Evolutionary conservation across 2,329 filamentous ascomycete genomes (phyloP).

Genomic region (Diaporthe helianthi): DNA sequence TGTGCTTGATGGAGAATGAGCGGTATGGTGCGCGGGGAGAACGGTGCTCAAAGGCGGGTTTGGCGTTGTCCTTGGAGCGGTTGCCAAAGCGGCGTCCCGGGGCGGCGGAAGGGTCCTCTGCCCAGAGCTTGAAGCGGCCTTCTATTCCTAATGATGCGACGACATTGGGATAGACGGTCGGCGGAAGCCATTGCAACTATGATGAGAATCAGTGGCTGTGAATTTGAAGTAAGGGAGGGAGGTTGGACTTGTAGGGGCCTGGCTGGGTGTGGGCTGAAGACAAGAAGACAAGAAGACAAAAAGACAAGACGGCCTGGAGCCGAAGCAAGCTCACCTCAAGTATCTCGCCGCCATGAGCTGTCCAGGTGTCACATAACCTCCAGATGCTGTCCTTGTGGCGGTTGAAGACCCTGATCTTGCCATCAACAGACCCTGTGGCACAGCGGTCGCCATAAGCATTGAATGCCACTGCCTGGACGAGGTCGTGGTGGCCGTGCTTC

Average conservation of each 20-base stretch:
- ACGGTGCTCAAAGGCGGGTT: conserved; percentile 62
- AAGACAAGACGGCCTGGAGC: no score
- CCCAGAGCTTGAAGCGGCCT: conserved; percentile 90
- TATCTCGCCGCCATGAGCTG: conserved; percentile 88
- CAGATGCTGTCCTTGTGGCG: conserved; percentile 79
- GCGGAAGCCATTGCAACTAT: conserved; percentile 91
- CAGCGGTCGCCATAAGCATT: conserved; percentile 93
- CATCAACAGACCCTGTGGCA: conserved; percentile 89
- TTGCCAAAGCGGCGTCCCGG: conserved; percentile 82
- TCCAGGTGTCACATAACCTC: conserved; percentile 86
- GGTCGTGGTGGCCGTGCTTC: conserved; percentile 77
- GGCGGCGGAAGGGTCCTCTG: conserved; percentile 83
- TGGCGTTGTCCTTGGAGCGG: conserved; percentile 55
- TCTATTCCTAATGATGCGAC: conserved; percentile 89
- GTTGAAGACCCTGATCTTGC: conserved; percentile 91
- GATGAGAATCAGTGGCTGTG: conserved; percentile 36
- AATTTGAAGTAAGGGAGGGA: background rate
- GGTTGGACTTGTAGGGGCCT: no score
- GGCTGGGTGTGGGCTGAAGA: no score
- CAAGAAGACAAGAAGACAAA: no score
- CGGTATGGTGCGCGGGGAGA: conserved; percentile 73
- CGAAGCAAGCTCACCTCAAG: conserved; percentile 71
- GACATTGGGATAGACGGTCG: conserved; percentile 84
- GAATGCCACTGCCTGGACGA: conserved; percentile 86
- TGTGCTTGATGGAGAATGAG: conserved; percentile 84